Evolutionary conservation across 352 stramenopile genomes (phyloP).

Genomic region (Globisporangium paroecandrum): DNA sequence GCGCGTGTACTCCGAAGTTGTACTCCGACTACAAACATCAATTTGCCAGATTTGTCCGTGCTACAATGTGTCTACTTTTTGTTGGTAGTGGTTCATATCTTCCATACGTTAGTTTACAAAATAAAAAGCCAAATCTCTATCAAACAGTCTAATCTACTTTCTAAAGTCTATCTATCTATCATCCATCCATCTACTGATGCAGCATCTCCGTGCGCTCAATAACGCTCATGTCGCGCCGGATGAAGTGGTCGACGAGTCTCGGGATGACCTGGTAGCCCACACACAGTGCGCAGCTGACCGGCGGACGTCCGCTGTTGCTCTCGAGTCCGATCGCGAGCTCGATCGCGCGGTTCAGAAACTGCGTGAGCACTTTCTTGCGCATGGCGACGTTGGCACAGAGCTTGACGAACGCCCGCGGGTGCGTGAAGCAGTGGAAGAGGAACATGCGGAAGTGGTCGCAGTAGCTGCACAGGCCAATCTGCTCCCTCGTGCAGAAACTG

Average conservation of each 20-base stretch:
- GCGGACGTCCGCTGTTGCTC: slow-evolving; percentile 17
- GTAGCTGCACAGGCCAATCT: slow-evolving; percentile 23
- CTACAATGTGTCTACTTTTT: too few relatives aligned
- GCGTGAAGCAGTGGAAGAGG: slow-evolving; percentile 28
- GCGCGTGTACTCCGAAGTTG: too few relatives aligned
- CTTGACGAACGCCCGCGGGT: slow-evolving; percentile 8
- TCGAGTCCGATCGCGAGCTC: slow-evolving; percentile 25
- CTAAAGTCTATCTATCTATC: background rate
- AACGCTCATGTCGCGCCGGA: slow-evolving; percentile 18
- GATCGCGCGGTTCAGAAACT: slow-evolving; percentile 18
- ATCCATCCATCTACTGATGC: background rate
- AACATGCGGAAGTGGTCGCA: slow-evolving; percentile 30
- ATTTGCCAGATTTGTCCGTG: too few relatives aligned
- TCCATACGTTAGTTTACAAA: background rate
- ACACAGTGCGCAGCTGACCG: slow-evolving; percentile 17
- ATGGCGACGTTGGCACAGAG: background rate
- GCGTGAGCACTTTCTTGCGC: slow-evolving; percentile 6
- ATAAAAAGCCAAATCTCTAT: background rate
- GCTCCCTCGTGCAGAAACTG: slow-evolving; percentile 21
- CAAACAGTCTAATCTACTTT: background rate
- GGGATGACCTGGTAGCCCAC: slow-evolving; percentile 27
- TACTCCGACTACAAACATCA: too few relatives aligned
- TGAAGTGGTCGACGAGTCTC: slow-evolving; percentile 28
- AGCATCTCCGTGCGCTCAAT: slow-evolving; percentile 11
- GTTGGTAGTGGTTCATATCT: too few relatives aligned